These are phyloP conservation scores for Phaeolepiota aurea DNA, from an alignment of 768 basidiomycete species.

Conservation along the genomic window DNA sequence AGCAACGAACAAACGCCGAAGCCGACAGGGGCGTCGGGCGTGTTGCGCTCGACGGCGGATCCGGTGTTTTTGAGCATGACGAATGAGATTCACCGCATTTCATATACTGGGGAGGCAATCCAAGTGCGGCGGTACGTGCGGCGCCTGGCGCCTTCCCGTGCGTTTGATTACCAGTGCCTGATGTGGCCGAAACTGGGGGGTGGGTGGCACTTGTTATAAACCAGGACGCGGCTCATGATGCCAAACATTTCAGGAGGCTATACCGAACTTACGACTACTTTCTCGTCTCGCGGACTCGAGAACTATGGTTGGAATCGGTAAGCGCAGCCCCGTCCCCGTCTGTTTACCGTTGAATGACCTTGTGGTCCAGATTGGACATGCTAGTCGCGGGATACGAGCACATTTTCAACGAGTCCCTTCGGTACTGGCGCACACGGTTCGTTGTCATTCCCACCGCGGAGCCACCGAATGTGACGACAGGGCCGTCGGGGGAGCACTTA, in stretches of 20 bases:
- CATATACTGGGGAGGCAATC: constrained; percentile 86
- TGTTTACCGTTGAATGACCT: constrained; percentile 1
- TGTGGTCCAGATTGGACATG: constrained; percentile 77
- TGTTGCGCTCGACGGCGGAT: constrained; percentile 48
- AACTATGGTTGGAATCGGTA: constrained; percentile 85
- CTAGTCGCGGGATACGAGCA: constrained; percentile 77
- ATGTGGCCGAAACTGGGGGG: constrained; percentile 90
- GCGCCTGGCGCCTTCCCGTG: constrained; percentile 51
- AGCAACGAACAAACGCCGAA: constrained; percentile 46
- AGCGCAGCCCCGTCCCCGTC: constrained; percentile 8
- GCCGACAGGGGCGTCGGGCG: constrained; percentile 58
- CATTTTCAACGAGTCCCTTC: constrained; percentile 70
- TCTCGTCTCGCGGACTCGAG: constrained; percentile 71
- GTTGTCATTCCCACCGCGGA: constrained; percentile 84
- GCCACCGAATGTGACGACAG: constrained; percentile 44
- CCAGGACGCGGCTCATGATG: not conserved
- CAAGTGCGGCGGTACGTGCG: constrained; percentile 84
- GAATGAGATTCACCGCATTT: constrained; percentile 90
- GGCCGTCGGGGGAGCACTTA: constrained; percentile 64
- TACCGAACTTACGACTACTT: constrained; percentile 67
- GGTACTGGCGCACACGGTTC: constrained; percentile 93
- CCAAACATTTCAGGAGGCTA: constrained; percentile 46
- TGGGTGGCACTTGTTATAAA: constrained; percentile 9
- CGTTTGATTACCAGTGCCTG: constrained; percentile 77
- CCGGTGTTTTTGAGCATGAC: constrained; percentile 91